Evolutionary conservation across 1,139 yeast genomes (phyloP).

Genomic region (Eremothecium coryli): DNA sequence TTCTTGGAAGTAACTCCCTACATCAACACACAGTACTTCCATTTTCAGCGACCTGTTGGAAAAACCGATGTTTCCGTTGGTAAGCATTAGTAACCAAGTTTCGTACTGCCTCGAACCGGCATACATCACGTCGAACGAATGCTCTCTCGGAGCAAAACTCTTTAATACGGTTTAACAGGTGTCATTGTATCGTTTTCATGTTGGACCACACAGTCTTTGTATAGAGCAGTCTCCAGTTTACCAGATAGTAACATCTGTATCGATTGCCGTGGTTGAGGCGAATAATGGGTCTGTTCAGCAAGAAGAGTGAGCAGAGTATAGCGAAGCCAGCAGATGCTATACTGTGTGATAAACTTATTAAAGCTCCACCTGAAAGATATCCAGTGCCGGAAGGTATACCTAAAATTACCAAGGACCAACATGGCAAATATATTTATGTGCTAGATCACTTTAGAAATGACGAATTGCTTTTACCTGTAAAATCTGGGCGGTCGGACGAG

Average conservation of each 20-base stretch:
- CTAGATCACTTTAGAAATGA: slow-evolving; percentile 47
- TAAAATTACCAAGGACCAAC: slow-evolving; percentile 45
- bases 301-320: slow-evolving; percentile 15
- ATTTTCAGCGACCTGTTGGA: too few species aligned
- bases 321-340: slow-evolving; percentile 15
- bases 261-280: too few species aligned
- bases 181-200: too few species aligned
- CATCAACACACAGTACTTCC: slow-evolving; percentile 3
- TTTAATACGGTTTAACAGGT: too few species aligned
- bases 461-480: slow-evolving; percentile 24
- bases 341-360: slow-evolving; percentile 18
- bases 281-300: slow-evolving; percentile 28
- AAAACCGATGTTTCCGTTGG: too few species aligned
- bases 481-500: slow-evolving; percentile 31
- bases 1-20: neutral
- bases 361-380: slow-evolving; percentile 19
- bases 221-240: too few species aligned
- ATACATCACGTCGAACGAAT: too few species aligned
- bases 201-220: too few species aligned
- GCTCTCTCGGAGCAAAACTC: too few species aligned
- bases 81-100: too few species aligned
- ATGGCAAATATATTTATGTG: slow-evolving; percentile 46
- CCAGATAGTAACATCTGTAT: too few species aligned
- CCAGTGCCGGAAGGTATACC: slow-evolving; percentile 15
- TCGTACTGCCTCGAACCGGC: too few species aligned